These are phyloP conservation scores for Artemisia annua DNA, from an alignment of 129 eudicot species.

Conservation along the genomic window DNA sequence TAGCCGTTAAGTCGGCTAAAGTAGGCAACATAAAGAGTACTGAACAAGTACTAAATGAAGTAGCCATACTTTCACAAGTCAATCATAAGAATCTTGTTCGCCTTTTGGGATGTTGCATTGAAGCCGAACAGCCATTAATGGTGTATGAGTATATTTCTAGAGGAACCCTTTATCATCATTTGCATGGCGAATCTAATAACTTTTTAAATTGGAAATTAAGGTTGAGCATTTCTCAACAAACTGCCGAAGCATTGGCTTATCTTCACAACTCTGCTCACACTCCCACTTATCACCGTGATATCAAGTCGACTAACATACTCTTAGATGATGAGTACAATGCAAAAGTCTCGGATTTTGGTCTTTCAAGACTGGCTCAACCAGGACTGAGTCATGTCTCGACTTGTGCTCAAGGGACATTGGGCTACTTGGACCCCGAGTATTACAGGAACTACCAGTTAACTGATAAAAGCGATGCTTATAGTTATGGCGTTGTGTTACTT, in stretches of 20 bases:
- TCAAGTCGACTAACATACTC: neutral
- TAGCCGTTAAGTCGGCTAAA: slow-evolving; percentile 55
- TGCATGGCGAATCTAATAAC: slow-evolving; percentile 33
- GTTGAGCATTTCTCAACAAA: slow-evolving; percentile 46
- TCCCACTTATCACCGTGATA: slow-evolving; percentile 6
- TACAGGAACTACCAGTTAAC: slow-evolving; percentile 51
- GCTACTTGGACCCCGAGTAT: slow-evolving; percentile 60
- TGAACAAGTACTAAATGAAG: slow-evolving; percentile 56
- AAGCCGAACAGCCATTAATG: slow-evolving; percentile 55
- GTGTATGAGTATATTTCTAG: slow-evolving; percentile 50
- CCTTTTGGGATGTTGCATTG: slow-evolving; percentile 51
- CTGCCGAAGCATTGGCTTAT: slow-evolving; percentile 16
- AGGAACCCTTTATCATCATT: slow-evolving; percentile 54
- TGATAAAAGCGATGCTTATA: slow-evolving; percentile 56
- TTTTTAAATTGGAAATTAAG: slow-evolving; percentile 48
- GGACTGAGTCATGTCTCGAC: slow-evolving; percentile 63
- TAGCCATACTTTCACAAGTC: slow-evolving; percentile 54
- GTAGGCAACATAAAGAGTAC: slow-evolving; percentile 53
- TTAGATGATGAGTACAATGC: slow-evolving; percentile 3
- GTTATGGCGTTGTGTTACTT: slow-evolving; percentile 59
- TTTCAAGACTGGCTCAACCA: slow-evolving; percentile 38
- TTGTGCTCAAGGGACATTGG: slow-evolving; percentile 59
- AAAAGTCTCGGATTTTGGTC: slow-evolving; percentile 1
- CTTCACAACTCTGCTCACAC: neutral
- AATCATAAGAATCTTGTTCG: slow-evolving; percentile 52